Base-by-base conservation (phyloP, 805 yeast species). In the Candida bentonensis region DNA sequence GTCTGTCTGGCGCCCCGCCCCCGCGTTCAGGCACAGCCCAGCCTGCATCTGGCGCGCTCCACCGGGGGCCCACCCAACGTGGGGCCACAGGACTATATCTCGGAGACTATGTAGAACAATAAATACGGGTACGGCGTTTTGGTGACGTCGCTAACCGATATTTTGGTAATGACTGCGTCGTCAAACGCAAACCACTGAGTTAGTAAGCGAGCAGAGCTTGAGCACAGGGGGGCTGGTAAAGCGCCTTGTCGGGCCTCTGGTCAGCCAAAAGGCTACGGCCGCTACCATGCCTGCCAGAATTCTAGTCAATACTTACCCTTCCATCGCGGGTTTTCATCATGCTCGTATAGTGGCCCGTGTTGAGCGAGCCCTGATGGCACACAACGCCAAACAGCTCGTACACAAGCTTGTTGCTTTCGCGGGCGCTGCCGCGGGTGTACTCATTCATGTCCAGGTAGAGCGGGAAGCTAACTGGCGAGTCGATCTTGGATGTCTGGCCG, bases 281-380 rank as follows among this genome's bases (percentile, higher is more conserved):
- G 30, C 21, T 20, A 42, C 9, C 27, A 25, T 25, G 27, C 27
- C 27, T 7, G n/a, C n/a, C n/a, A n/a, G n/a, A n/a, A n/a, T n/a
- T n/a, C n/a, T n/a, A 3, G 11, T 23, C n/a, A 22, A n/a, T 21
- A 51, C 58, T 36, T 42, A 56, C 60, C 42, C 36, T 15, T 2
- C 86, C 82, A 36, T 74, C 72, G n/a, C 74, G 66, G 44, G 69
- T 74, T 57, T 88, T 89, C 48, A 84, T 73, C 54, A 79, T 70
- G 15, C 92, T 80, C 13, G 88, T 73, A 59, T 92, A 92, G 61
- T 92, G 99, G 9, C 99, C 99, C 1, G 96, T 92, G 58, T 86
- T 86, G 4, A 89, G 92, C 17, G 89, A 79, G 1, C 99, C 99
- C 26, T 78, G 78, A 60, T 92, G 98, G 53, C 86, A 78, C 7